Evolutionary conservation across 2,329 filamentous ascomycete species (phyloP).

Genomic region (Sporothrix curviconia): DNA sequence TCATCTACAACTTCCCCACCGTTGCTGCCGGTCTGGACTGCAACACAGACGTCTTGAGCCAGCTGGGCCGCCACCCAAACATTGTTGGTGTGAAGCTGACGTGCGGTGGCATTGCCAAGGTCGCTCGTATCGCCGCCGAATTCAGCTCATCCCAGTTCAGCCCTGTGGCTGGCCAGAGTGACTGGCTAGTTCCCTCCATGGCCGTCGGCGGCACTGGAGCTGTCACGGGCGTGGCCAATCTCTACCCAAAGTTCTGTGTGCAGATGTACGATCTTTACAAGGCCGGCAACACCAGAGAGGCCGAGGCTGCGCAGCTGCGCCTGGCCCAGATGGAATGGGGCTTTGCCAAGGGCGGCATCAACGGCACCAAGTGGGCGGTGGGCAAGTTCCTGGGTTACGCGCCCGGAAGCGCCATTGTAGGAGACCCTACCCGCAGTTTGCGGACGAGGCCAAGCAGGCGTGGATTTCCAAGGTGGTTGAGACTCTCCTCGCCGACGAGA

Average conservation of each 20-base stretch:
- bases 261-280: slow-evolving; percentile 43
- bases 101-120: slow-evolving; percentile 64
- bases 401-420: slow-evolving; percentile 45
- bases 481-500: slow-evolving; percentile 6
- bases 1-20: slow-evolving; percentile 69
- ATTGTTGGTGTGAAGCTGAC: slow-evolving; percentile 67
- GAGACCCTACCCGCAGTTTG: slow-evolving; percentile 46
- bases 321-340: slow-evolving; percentile 48
- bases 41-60: slow-evolving; percentile 57
- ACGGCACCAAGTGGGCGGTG: slow-evolving; percentile 54
- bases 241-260: slow-evolving; percentile 48
- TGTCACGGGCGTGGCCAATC: slow-evolving; percentile 54
- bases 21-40: slow-evolving; percentile 62
- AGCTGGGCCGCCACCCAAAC: slow-evolving; percentile 52
- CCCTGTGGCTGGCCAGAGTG: slow-evolving; percentile 62
- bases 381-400: slow-evolving; percentile 48
- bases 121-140: slow-evolving; percentile 47
- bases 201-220: slow-evolving; percentile 50
- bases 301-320: slow-evolving; percentile 42
- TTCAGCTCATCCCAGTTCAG: slow-evolving; percentile 52
- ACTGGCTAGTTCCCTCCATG: slow-evolving; percentile 58
- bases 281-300: slow-evolving; percentile 41
- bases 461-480: slow-evolving; percentile 30
- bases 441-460: slow-evolving; percentile 37
- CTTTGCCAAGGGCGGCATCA: slow-evolving; percentile 51